Evolutionary conservation across 768 basidiomycete genomes (phyloP), one percentile per base, ranked within the genome.

Genomic region (Serpula lacrymans): DNA sequence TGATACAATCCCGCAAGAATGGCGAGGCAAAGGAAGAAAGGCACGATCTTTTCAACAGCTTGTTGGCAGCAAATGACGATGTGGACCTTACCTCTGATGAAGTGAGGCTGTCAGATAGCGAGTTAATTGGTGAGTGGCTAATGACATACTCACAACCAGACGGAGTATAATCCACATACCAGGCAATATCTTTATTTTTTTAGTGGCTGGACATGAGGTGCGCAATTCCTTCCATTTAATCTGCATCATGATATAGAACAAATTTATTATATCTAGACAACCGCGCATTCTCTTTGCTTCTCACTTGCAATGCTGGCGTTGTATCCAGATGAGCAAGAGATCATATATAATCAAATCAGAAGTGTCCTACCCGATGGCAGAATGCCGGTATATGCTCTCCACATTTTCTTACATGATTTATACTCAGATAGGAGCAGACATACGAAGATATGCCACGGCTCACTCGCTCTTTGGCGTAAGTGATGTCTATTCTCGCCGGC

Each of bases 171-270:
- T n/a, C n/a, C n/a, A n/a, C 24, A 21, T 11, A 6, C 3, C 37
- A 59, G 59, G 59, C 18, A 68, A 68, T 39, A 49, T 63, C 13
- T 69, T 63, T 52, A 55, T 68, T 5, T 62, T 67, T 45, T 41
- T 80, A 14, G 51, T 83, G 18, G 81, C 81, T 18, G 79, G 79
- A 6, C 75, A 79, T 43, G 78, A 79, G 62, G 75, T 75, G n/a
- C n/a, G n/a, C 43, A 8, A 43, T 24, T 10, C 28, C 10, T n/a
- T n/a, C n/a, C n/a, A n/a, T n/a, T n/a, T n/a, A n/a, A n/a, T n/a
- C n/a, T n/a, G n/a, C n/a, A n/a, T n/a, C n/a, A n/a, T n/a, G n/a
- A n/a, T n/a, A n/a, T n/a, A n/a, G n/a, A n/a, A n/a, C n/a, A n/a
- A n/a, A n/a, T n/a, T n/a, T n/a, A n/a, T n/a, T n/a, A n/a, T n/a